A percentile compares a stretch with the other conserved stretches of the same genome.
Conservation (phyloP, 179 eudicot species). For the Nepenthes alata region DNA sequence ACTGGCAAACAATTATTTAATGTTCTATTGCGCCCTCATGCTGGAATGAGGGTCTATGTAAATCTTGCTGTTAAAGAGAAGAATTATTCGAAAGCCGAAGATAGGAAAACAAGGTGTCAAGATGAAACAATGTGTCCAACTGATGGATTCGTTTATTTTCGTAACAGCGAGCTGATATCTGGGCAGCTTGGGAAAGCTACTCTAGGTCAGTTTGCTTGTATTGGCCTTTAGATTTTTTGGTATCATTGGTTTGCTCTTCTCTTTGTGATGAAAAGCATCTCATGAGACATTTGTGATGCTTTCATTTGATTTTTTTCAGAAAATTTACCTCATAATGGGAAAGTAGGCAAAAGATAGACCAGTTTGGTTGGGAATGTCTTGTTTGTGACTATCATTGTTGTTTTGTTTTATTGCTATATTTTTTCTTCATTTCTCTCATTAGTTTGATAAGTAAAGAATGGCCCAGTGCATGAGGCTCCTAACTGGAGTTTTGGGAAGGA, state of each 20-base stretch:
- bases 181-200: constrained; percentile 98
- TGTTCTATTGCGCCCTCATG: constrained; percentile 85
- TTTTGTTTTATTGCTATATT: too few relatives aligned
- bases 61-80: constrained; percentile 84
- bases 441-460: too few relatives aligned
- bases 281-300: too few relatives aligned
- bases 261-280: background rate
- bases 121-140: constrained; percentile 67
- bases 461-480: too few relatives aligned
- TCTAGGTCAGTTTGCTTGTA: constrained; percentile 47
- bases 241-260: background rate
- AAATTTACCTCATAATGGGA: too few relatives aligned
- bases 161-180: constrained; percentile 80
- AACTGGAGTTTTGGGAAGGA: too few relatives aligned
- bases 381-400: too few relatives aligned
- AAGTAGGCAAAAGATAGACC: too few relatives aligned
- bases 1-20: constrained; percentile 88
- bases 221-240: background rate
- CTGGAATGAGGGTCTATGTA: constrained; percentile 66
- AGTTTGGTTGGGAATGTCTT: too few relatives aligned
- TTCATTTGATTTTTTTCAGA: too few relatives aligned
- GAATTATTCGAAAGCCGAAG: constrained; percentile 30
- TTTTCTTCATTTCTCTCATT: too few relatives aligned
- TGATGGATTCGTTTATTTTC: constrained; percentile 90
- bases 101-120: constrained; percentile 15